Evolutionary conservation across 495 filamentous ascomycete species (phyloP), one percentile per base, ranked within the genome.

Genomic region (Trichoderma orchidacearum): DNA sequence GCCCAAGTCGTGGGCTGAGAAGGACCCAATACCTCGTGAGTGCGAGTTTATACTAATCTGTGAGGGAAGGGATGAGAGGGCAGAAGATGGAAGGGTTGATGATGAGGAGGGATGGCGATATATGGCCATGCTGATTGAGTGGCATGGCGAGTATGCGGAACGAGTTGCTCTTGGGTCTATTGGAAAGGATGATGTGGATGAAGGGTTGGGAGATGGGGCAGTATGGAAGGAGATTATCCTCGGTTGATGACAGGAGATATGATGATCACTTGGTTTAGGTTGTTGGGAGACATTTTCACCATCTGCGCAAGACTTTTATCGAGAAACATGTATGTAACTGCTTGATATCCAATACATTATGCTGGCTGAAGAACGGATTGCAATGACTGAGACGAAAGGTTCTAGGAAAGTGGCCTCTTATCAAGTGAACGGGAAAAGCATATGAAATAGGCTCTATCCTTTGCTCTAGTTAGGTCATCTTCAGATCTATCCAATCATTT

Each of bases 171-270:
- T 63, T 30, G 59, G 59, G 2, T 61, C 61, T 13, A 59, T 61
- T 23, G 56, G 59, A 6, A 59, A 54, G 66, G 45, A 63, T 64
- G 31, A 77, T 59, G 35, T 61, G 56, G 38, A 62, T 63, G 38
- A 77, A 73, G 56, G 72, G 48, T n/a, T 66, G 60, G 50, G 68
- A 60, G 45, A 75, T 64, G 8, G 66, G 54, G 29, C 70, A 63
- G 57, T 76, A 67, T 30, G 75, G 66, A 62, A 78, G 63, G 54
- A 77, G 64, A 56, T 73, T 67, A 74, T 78, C 72, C 45, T 62
- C 68, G 61, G 30, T 27, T 55, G 53, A 52, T n/a, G 30, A 12
- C 25, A 25, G 56, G 15, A 34, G 3, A 55, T 30, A n/a, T n/a
- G n/a, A n/a, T n/a, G n/a, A n/a, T n/a, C n/a, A n/a, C n/a, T n/a